Percentiles rank a stretch among this genome's conserved stretches.
Conservation (phyloP, 1,139 yeast species). For the Yarrowia galli region DNA sequence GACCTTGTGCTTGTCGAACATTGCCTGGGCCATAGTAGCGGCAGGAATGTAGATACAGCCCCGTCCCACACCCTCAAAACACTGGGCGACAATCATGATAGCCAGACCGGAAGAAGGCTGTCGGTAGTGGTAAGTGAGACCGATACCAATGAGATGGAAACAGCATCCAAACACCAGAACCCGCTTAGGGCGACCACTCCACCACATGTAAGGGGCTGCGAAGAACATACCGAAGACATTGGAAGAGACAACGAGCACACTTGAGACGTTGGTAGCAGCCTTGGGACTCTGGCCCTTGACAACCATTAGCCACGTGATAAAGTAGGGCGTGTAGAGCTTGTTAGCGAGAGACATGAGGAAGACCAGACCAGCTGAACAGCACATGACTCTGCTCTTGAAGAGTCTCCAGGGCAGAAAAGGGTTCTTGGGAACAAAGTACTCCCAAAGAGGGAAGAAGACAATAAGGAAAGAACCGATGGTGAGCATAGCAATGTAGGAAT, state of each 20-base stretch:
- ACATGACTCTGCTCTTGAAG: slow-evolving; percentile 41
- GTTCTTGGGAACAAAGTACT: slow-evolving; percentile 5
- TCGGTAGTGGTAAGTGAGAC: slow-evolving; percentile 27
- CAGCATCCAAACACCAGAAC: slow-evolving; percentile 25
- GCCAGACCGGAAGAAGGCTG: slow-evolving; percentile 8
- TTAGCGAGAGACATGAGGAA: slow-evolving; percentile 30
- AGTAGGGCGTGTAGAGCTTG: slow-evolving; percentile 38
- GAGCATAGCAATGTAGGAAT: slow-evolving; percentile 15
- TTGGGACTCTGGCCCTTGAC: slow-evolving; percentile 25
- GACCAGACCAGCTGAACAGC: slow-evolving; percentile 12
- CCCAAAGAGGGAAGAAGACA: slow-evolving; percentile 20
- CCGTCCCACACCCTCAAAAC: slow-evolving; percentile 42
- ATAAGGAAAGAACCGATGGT: slow-evolving; percentile 21
- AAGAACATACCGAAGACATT: slow-evolving; percentile 27
- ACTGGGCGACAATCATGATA: slow-evolving; percentile 39
- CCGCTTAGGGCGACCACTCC: slow-evolving; percentile 19
- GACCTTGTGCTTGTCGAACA: slow-evolving; percentile 40
- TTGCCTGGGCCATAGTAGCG: slow-evolving; percentile 41
- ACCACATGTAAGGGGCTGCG: slow-evolving; percentile 27
- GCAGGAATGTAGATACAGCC: slow-evolving; percentile 41
- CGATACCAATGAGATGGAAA: slow-evolving; percentile 22
- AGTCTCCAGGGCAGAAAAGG: slow-evolving; percentile 39
- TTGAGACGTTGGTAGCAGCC: slow-evolving; percentile 20
- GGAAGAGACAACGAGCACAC: slow-evolving; percentile 9
- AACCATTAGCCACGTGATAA: slow-evolving; percentile 31